Percentiles rank a stretch among this genome's conserved stretches.
These are phyloP conservation scores for Maudiozyma bulderi DNA, from an alignment of 805 yeast genomes.

Conservation along the genomic window DNA sequence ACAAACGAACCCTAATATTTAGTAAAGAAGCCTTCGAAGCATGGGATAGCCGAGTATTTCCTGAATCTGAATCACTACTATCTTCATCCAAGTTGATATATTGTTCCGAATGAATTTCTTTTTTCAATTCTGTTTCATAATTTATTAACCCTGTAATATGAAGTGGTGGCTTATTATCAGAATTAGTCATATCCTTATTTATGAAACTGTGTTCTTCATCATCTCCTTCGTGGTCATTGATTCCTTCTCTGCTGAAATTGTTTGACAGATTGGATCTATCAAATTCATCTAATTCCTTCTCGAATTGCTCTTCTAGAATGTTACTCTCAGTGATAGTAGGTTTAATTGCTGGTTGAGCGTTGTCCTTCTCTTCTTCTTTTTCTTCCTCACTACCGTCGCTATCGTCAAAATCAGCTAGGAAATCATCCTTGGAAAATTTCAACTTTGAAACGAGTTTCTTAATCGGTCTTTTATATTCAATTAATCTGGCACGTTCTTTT, in stretches of 20 bases:
- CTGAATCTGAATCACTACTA: slow-evolving; percentile 4
- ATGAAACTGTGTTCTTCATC: background rate
- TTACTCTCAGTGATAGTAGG: background rate
- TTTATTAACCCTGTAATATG: slow-evolving; percentile 8
- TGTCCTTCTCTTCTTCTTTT: background rate
- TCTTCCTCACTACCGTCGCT: slow-evolving; percentile 1
- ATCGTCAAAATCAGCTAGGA: slow-evolving; percentile 17
- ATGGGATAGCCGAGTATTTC: background rate
- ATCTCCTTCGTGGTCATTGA: no score
- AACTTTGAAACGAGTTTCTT: background rate
- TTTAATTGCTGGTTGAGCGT: background rate
- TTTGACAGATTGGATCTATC: background rate
- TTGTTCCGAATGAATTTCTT: slow-evolving; percentile 6
- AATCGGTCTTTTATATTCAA: slow-evolving; percentile 3
- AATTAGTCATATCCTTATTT: background rate
- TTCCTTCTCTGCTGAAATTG: no score
- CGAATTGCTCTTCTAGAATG: background rate
- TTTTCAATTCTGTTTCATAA: slow-evolving; percentile 16
- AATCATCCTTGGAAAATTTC: slow-evolving; percentile 15
- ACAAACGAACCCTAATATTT: slow-evolving; percentile 29
- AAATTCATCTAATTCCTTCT: background rate
- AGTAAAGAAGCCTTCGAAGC: slow-evolving; percentile 29
- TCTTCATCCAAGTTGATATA: slow-evolving; percentile 14
- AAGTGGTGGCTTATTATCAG: background rate
- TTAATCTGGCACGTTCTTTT: background rate